Evolutionary conservation across 371 early-diverging fungal genomes (phyloP), one percentile per base, ranked within the genome.

Genomic region (Mucor velutinosus): DNA sequence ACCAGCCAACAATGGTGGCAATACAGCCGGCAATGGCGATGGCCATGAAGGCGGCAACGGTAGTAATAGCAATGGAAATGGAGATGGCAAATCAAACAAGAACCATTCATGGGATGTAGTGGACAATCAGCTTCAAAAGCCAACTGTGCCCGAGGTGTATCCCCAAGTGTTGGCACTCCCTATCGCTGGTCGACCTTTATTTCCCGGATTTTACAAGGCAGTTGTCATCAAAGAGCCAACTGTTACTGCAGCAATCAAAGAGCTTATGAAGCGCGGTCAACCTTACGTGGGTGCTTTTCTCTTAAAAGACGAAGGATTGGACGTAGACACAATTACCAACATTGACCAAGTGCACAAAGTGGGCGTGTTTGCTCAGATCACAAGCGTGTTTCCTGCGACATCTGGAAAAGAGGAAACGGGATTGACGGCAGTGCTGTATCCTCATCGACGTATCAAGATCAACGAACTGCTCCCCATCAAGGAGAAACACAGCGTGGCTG

Each of bases 311-410:
- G 94, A 95, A 64, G 88, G 92, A 14, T 73, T 87, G 58, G 96
- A 96, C 62, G 85, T 90, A 1, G 99, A 98, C 69, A 88, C 90
- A 7, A 88, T 97, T 62, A 86, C 87, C 0, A 74, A 73, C 64
- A 72, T 94, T 51, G 79, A 89, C 66, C 91, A 97, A 74, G 90
- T 97, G 3, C 91, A 97, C 74, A 80, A 80, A 17, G 91, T 96
- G 19, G 98, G 98, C 61, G 97, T 97, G n/a, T 97, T 98, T 85
- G 95, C 96, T 33, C 97, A 97, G 70, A 96, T 98, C 70, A 95
- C 97, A 21, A 95, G 94, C 58, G 88, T 95, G n/a, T 97, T 95
- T 74, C 93, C 94, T 8, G 90, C 97, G 4, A 91, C 92, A n/a
- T 75, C 85, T 30, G 89, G 76, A 57, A 76, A 79, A 19, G 89